Percentiles rank a stretch among this genome's conserved stretches.
Evolutionary conservation across 202 grass and related monocot species (phyloP).

Genomic region (Cymbopogon flexuosus): DNA sequence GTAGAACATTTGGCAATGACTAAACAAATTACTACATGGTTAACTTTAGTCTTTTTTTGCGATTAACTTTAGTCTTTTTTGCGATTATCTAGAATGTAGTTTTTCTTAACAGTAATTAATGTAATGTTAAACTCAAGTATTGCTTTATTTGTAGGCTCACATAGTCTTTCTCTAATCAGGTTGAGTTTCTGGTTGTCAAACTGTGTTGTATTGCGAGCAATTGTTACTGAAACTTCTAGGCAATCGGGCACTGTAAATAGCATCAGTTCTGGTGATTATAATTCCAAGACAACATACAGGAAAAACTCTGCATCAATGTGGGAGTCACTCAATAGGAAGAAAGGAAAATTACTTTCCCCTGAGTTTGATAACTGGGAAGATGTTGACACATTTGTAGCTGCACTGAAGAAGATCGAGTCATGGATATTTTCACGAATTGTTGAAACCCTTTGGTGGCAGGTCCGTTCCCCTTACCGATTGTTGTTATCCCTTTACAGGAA

Average conservation of each 20-base stretch:
- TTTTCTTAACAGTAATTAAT: conserved; percentile 3
- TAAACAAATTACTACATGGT: background rate
- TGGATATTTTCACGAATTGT: conserved; percentile 91
- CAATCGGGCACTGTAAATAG: conserved; percentile 33
- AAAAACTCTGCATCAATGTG: conserved; percentile 72
- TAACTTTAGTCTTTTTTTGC: background rate
- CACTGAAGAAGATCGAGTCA: conserved; percentile 82
- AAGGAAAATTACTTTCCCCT: conserved; percentile 66
- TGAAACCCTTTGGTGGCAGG: conserved; percentile 99
- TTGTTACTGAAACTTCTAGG: conserved; percentile 63
- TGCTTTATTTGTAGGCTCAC: conserved; percentile 15
- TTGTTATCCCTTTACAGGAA: background rate
- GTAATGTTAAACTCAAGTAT: background rate
- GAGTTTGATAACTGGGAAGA: conserved; percentile 86
- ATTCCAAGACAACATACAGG: conserved; percentile 37
- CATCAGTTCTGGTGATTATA: conserved; percentile 33
- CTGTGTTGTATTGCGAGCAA: conserved; percentile 68
- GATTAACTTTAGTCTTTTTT: conserved; percentile 4
- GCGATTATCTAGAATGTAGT: background rate
- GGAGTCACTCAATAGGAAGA: conserved; percentile 83
- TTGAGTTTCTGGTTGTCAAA: conserved; percentile 98
- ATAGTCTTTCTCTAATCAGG: conserved; percentile 44
- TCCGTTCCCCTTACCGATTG: conserved; percentile 29
- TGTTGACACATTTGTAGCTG: conserved; percentile 65
- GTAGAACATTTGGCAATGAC: conserved; percentile 1